Conservation (phyloP, 352 stramenopile genomes). For the Globisporangium mamillatum region DNA sequence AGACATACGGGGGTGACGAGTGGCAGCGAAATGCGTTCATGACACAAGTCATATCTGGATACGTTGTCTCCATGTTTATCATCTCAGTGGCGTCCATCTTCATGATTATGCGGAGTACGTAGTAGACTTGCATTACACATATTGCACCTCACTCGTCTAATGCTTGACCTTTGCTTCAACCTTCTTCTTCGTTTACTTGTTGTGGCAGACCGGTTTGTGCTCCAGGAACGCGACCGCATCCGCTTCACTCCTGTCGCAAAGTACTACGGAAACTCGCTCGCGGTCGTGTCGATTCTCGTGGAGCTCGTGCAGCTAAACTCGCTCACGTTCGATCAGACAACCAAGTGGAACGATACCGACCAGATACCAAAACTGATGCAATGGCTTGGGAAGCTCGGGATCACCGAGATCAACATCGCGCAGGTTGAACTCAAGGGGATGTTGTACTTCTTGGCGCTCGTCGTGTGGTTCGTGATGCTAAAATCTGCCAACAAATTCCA, state of each 20-base stretch:
- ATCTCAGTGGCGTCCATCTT: constrained; percentile 20
- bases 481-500: constrained; percentile 76
- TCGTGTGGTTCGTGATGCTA: constrained; percentile 47
- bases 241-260: constrained; percentile 39
- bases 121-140: not conserved
- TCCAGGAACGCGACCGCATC: constrained; percentile 51
- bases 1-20: not conserved
- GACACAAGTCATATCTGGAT: constrained; percentile 36
- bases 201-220: constrained; percentile 44
- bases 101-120: constrained; percentile 27
- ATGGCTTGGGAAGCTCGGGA: constrained; percentile 38
- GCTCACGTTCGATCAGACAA: constrained; percentile 49
- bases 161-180: not conserved
- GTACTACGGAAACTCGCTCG: constrained; percentile 53
- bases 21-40: constrained; percentile 31
- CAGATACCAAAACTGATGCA: constrained; percentile 42
- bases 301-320: constrained; percentile 66
- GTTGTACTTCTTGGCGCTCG: constrained; percentile 25
- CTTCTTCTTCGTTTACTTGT: not conserved
- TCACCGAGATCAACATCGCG: constrained; percentile 32
- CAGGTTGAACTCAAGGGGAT: constrained; percentile 38
- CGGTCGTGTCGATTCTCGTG: constrained; percentile 35
- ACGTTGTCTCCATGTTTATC: constrained; percentile 42
- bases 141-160: not conserved
- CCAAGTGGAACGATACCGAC: constrained; percentile 47